These are phyloP conservation scores for Peronospora belbahrii DNA, from an alignment of 352 stramenopile species.

Conservation along the genomic window DNA sequence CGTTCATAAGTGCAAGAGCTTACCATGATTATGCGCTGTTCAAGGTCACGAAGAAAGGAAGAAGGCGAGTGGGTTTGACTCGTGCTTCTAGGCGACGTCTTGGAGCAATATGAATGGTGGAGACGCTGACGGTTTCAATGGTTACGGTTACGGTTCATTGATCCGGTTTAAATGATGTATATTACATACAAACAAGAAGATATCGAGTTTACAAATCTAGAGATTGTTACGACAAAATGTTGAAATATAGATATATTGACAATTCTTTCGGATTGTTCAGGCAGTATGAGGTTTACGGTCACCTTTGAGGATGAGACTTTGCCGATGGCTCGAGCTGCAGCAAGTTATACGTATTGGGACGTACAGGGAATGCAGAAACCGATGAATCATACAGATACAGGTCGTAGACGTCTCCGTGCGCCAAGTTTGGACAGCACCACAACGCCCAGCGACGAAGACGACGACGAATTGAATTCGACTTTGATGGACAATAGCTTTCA, in stretches of 20 bases:
- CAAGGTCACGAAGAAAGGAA: slow-evolving; percentile 84
- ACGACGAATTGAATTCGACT: slow-evolving; percentile 10
- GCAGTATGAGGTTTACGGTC: slow-evolving; percentile 54
- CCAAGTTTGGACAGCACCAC: slow-evolving; percentile 39
- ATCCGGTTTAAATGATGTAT: slow-evolving; percentile 21
- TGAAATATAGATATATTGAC: not conserved
- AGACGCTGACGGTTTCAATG: slow-evolving; percentile 22
- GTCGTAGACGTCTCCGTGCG: slow-evolving; percentile 30
- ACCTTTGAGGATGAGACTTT: slow-evolving; percentile 19
- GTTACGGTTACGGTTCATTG: slow-evolving; percentile 15
- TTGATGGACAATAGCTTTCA: slow-evolving; percentile 3
- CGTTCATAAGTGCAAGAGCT: slow-evolving; percentile 17
- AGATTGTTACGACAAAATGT: too few relatives aligned
- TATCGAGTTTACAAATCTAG: not conserved
- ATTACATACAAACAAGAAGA: slow-evolving; percentile 11
- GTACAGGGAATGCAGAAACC: slow-evolving; percentile 3
- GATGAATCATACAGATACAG: not conserved
- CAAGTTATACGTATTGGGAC: not conserved
- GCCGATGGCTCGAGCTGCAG: not conserved
- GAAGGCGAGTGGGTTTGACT: slow-evolving; percentile 73
- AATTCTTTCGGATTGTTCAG: not conserved
- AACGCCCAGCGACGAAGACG: slow-evolving; percentile 41
- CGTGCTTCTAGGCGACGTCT: not conserved
- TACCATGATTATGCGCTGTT: slow-evolving; percentile 80
- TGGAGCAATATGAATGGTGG: slow-evolving; percentile 48